Evolutionary conservation across 2,329 filamentous ascomycete species (phyloP).

Genomic region (Oidium heveae): DNA sequence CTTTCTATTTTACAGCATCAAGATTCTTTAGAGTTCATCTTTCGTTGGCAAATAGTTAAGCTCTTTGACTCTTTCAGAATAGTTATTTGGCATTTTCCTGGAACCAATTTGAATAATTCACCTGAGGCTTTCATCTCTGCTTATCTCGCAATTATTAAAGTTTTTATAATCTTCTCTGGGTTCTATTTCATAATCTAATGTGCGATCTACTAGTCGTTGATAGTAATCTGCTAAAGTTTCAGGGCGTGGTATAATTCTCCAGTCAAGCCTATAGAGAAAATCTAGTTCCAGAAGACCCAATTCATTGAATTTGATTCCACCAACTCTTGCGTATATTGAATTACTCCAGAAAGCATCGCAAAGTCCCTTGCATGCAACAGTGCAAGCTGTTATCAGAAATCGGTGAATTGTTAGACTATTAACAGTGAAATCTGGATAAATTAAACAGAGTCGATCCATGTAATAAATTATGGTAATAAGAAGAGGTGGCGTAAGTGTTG

Average conservation of each 20-base stretch:
- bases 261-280: constrained; percentile 76
- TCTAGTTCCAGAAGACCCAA: constrained; percentile 80
- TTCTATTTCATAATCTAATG: constrained; percentile 28
- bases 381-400: constrained; percentile 86
- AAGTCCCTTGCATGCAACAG: constrained; percentile 83
- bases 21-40: too few species aligned
- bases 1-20: too few species aligned
- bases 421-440: constrained; percentile 88
- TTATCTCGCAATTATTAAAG: too few species aligned
- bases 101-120: too few species aligned
- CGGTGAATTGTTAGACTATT: constrained; percentile 91
- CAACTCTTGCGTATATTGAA: constrained; percentile 80
- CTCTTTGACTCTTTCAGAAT: too few species aligned
- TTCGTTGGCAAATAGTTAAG: too few species aligned
- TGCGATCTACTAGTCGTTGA: constrained; percentile 50
- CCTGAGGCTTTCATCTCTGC: too few species aligned
- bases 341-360: constrained; percentile 98
- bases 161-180: too few species aligned
- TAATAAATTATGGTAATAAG: constrained; percentile 98
- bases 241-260: constrained; percentile 89
- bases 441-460: constrained; percentile 76
- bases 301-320: constrained; percentile 74
- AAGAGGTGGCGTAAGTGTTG: constrained; percentile 75
- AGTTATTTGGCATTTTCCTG: too few species aligned
- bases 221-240: constrained; percentile 91